Base-by-base conservation (phyloP, 805 yeast genomes). In the Clavispora fructus region DNA sequence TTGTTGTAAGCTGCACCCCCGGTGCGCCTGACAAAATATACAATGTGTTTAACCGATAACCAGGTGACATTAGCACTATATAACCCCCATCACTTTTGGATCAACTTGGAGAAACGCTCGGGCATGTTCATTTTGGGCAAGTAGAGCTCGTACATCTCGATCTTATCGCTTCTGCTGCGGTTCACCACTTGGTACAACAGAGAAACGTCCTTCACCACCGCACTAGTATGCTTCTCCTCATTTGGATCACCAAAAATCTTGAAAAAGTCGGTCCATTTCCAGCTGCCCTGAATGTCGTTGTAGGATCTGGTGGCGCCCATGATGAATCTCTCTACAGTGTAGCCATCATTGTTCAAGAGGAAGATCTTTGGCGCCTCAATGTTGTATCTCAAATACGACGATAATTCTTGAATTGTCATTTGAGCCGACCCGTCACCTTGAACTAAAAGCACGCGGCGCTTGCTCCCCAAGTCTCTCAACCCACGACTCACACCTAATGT, bases 381-480 rank as follows among this genome's bases (percentile, higher is more conserved):
- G 16, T 73, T 70, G 50, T 77, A 69, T 50, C 87, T 77, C 35
- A 85, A 63, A 58, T 78, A 79, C 2, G 87, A 74, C 0, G 88
- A 79, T 42, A 83, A 64, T 60, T 91, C 97, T 72, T 91, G 96
- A 45, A 85, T 73, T 5, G 97, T 89, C 96, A 91, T 87, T 69
- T 88, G 96, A 2, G 96, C 92, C 2, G 96, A 83, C 1, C 97
- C 97, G 63, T 91, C 97, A 46, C 97, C 97, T 70, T 87, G 90
- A 14, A 88, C 67, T 23, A 90, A 69, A 17, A 88, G 71, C 40
- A 90, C 73, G 56, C 95, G 77, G 29, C 82, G 75, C 3, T 54
- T 56, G 11, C 56, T 52, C 6, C 71, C 68, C 41, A 74, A 54
- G 57, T 86, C 95, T 42, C 75, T 72, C 66, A 78, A 69, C 0